Percentiles rank a stretch among this genome's conserved stretches.
These are phyloP conservation scores for Hapsidospora chrysogenum DNA, from an alignment of 495 filamentous ascomycete species.

Conservation along the genomic window DNA sequence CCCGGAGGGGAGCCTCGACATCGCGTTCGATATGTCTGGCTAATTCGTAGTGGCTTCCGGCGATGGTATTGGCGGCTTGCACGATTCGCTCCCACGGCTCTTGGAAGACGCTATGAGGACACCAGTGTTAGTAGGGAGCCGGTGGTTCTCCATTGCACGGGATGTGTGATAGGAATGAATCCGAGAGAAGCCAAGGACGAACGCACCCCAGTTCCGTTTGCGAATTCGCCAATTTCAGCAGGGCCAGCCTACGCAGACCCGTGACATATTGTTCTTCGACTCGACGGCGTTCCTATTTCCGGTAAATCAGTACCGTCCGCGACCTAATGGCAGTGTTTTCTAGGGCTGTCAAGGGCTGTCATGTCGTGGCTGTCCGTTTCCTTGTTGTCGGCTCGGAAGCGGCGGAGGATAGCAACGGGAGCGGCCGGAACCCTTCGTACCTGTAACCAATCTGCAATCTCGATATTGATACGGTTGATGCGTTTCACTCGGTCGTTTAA, in stretches of 20 bases:
- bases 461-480: conserved; percentile 70
- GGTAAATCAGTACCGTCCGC: conserved; percentile 11
- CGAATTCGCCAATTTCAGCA: conserved; percentile 52
- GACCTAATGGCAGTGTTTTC: too few relatives aligned
- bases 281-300: conserved; percentile 66
- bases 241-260: conserved; percentile 65
- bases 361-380: neutral
- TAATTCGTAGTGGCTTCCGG: conserved; percentile 68
- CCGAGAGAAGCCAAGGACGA: conserved; percentile 5
- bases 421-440: conserved; percentile 31
- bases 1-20: conserved; percentile 71
- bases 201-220: conserved; percentile 71
- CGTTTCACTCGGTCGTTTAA: conserved; percentile 78
- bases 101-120: conserved; percentile 57
- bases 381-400: too few relatives aligned
- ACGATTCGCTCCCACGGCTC: conserved; percentile 87
- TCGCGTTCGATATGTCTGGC: conserved; percentile 78
- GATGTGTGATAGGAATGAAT: conserved; percentile 6
- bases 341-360: neutral
- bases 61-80: conserved; percentile 59
- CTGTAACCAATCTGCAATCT: conserved; percentile 95
- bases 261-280: conserved; percentile 84
- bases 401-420: too few relatives aligned
- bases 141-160: neutral
- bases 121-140: conserved; percentile 7